These are phyloP conservation scores for Starmerella bombicola DNA, from an alignment of 805 yeast genomes.

Conservation along the genomic window DNA sequence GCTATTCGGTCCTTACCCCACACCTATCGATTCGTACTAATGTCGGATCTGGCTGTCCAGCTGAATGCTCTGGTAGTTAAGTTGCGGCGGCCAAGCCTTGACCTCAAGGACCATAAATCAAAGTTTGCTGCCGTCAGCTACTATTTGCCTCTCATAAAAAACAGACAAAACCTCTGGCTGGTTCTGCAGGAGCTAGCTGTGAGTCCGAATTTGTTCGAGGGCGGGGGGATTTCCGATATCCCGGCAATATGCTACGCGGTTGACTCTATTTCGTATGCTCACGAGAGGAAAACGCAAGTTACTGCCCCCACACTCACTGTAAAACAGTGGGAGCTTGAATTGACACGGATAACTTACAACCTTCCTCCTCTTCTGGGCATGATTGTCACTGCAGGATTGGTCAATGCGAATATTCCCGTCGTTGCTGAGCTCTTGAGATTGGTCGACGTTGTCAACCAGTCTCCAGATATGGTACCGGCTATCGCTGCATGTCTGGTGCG, in stretches of 20 bases:
- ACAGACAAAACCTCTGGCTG: conserved; percentile 18
- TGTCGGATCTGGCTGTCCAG: conserved; percentile 7
- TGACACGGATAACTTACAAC: conserved; percentile 4
- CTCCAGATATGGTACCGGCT: background rate
- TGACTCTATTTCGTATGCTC: conserved; percentile 18
- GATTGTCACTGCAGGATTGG: conserved; percentile 11
- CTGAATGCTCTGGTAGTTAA: conserved; percentile 4
- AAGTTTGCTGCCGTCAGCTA: conserved; percentile 11
- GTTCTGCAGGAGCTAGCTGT: conserved; percentile 13
- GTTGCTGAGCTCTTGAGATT: conserved; percentile 1
- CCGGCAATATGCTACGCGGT: conserved; percentile 6
- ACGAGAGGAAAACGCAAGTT: conserved; percentile 14
- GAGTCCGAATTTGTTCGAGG: conserved; percentile 7
- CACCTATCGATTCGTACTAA: background rate
- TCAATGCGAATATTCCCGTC: background rate
- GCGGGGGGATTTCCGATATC: background rate
- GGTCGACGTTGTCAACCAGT: conserved; percentile 1
- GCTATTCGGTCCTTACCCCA: background rate
- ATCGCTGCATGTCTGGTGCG: conserved; percentile 16
- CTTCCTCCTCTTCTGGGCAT: conserved; percentile 16
- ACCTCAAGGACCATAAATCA: background rate
- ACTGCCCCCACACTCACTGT: conserved; percentile 19
- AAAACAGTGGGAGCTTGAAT: conserved; percentile 8
- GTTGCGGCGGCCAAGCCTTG: conserved; percentile 6
- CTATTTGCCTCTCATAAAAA: conserved; percentile 19